Base-by-base conservation (phyloP, 306 rosid species). In the Sesbania bispinosa region DNA sequence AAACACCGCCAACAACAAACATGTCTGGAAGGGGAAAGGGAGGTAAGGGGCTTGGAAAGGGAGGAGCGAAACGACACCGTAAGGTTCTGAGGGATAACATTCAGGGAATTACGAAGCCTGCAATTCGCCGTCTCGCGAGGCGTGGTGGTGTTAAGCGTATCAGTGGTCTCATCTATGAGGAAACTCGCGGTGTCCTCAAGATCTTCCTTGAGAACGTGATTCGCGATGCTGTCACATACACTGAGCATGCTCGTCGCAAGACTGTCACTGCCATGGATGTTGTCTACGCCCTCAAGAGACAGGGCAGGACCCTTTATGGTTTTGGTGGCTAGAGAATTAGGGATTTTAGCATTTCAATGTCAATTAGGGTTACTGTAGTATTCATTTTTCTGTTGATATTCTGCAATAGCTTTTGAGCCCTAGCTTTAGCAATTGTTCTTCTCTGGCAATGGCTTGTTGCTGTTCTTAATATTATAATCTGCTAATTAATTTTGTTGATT, bases 11-110 rank as follows among this genome's bases (percentile, higher is more conserved):
- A 27, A 0, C 42, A 5, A 7, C 6, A 26, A 19, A 1, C 55
- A 86, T 86, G 90, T 86, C 90, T 7, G 90, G 90, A 68, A 83
- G 90, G 79, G 90, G 90, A n/a, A 86, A 86, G 5, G 88, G 90
- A 27, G 90, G 88, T 0, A 86, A 86, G 54, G 90, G 90, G 0
- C 69, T 86, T 0, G 90, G 88, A 76, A 86, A 86, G 79, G 91
- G 91, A 54, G 91, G 91, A 14, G 91, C 91, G 0, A 86, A 86
- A 39, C 85, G 88, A 0, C 91, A 86, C 9, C 88, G 91, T 36
- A 86, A 86, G 80, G 91, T 86, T 60, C 80, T 86, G 2, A 53
- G 88, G 41, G 90, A 86, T 64, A 86, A 86, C 80, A 86, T 86
- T 10, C 90, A 86, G 52, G 90, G 90, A 2, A 86, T 86, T 0